Conservation (phyloP, 306 rosid species). For the Amphicarpaea edgeworthii region DNA sequence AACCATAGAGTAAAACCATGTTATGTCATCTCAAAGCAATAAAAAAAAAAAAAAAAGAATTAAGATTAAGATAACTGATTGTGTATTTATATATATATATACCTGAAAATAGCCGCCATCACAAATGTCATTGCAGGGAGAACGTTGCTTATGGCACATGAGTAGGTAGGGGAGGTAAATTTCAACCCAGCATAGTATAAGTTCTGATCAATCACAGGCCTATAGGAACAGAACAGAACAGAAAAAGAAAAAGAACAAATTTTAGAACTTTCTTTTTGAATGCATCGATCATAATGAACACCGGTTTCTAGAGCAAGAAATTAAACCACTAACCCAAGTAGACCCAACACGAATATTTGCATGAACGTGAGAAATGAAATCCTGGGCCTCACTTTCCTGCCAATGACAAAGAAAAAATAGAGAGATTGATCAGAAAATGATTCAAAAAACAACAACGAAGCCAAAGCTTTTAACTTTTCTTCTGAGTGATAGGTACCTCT, state of each 20-base stretch:
- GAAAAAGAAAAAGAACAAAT: neutral
- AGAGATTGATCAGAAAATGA: slow-evolving; percentile 32
- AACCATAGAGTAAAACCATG: slow-evolving; percentile 13
- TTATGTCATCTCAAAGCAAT: slow-evolving; percentile 38
- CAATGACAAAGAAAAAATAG: neutral
- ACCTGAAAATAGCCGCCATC: slow-evolving; percentile 89
- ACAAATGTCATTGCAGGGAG: slow-evolving; percentile 94
- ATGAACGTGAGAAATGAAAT: slow-evolving; percentile 72
- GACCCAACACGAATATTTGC: slow-evolving; percentile 79
- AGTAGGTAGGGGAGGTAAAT: slow-evolving; percentile 84
- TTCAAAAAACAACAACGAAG: neutral
- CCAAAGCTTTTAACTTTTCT: neutral
- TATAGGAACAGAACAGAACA: slow-evolving; percentile 37
- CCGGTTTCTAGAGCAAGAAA: neutral
- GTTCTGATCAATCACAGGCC: slow-evolving; percentile 95
- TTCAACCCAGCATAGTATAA: slow-evolving; percentile 87
- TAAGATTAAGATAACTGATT: neutral
- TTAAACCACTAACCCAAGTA: slow-evolving; percentile 86
- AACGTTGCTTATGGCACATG: slow-evolving; percentile 91
- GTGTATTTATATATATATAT: neutral
- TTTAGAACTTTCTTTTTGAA: neutral
- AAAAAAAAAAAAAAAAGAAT: neutral
- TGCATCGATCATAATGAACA: neutral
- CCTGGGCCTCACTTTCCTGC: slow-evolving; percentile 88
- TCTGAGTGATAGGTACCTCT: slow-evolving; percentile 58